phyloP scores from a whole-genome alignment of 2,329 filamentous ascomycete genomes.

The Botryotinia globosa region DNA sequence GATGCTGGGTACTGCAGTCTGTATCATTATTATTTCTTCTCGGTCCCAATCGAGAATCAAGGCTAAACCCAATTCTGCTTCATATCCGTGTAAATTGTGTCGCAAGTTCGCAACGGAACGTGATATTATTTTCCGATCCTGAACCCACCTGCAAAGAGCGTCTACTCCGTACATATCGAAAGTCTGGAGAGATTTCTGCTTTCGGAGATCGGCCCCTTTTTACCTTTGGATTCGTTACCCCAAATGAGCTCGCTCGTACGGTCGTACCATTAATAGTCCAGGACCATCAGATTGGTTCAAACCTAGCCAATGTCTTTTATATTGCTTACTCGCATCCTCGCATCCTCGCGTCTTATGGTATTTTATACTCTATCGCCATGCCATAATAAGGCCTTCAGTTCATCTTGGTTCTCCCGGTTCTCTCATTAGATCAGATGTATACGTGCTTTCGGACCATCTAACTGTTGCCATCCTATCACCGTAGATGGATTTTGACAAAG shows the following conservation, averaged over 20 bases:
- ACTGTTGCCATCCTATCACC: not conserved
- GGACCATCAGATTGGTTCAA: not conserved
- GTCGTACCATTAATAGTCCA: not conserved
- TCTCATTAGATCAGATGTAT: not conserved
- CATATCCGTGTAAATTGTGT: not conserved
- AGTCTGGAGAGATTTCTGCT: constrained; percentile 2
- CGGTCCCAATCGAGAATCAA: not conserved
- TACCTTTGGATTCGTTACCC: not conserved
- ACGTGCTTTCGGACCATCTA: not conserved
- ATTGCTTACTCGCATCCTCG: not conserved
- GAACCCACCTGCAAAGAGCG: constrained; percentile 1
- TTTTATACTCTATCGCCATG: not conserved
- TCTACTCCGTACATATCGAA: constrained; percentile 11
- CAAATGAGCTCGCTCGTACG: not conserved
- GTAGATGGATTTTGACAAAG: not conserved
- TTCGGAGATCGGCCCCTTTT: constrained; percentile 3
- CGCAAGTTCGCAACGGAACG: not conserved
- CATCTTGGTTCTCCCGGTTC: not conserved
- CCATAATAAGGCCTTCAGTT: not conserved
- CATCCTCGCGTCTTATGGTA: not conserved
- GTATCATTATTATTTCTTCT: not conserved
- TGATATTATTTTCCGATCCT: constrained; percentile 12
- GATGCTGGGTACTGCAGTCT: not conserved
- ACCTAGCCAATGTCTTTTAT: not conserved
- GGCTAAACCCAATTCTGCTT: not conserved